Evolutionary conservation across 768 basidiomycete species (phyloP).

Genomic region (Antrodiella citrinella): DNA sequence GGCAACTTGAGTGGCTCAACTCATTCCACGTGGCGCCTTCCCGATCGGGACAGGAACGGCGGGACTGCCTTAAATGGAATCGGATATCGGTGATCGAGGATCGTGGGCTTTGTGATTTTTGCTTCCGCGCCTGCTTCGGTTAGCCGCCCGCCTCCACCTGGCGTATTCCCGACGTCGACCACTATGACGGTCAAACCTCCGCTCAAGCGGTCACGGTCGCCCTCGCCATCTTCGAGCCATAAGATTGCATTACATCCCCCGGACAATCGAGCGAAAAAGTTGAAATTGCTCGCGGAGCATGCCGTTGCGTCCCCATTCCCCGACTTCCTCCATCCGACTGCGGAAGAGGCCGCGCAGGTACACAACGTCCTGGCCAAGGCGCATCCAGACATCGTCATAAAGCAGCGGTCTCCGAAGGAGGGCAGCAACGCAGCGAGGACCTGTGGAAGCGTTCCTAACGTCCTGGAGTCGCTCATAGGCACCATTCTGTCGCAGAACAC

Average conservation of each 20-base stretch:
- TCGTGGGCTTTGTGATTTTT: not conserved
- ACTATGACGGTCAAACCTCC: conserved; percentile 10
- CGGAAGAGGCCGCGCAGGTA: conserved; percentile 31
- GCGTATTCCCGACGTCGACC: not conserved
- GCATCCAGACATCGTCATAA: conserved; percentile 20
- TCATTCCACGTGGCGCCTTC: not conserved
- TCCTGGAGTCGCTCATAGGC: conserved; percentile 49
- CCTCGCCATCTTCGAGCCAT: not conserved
- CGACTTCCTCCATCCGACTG: conserved; percentile 35
- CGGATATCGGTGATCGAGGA: not conserved
- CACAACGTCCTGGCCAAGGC: conserved; percentile 32
- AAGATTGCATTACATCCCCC: conserved; percentile 4
- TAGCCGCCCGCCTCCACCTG: not conserved
- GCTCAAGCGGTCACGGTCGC: conserved; percentile 13
- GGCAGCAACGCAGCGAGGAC: conserved; percentile 34
- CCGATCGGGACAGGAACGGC: not conserved
- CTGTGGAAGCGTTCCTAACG: conserved; percentile 41
- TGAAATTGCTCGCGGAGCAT: conserved; percentile 39
- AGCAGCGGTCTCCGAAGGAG: conserved; percentile 19
- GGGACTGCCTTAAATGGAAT: not conserved
- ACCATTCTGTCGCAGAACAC: conserved; percentile 59
- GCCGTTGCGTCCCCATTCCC: conserved; percentile 39
- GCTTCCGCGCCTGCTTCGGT: not conserved
- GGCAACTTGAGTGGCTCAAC: not conserved
- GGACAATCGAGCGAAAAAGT: conserved; percentile 33